These are phyloP conservation scores for Yamadazyma olivae DNA, from an alignment of 805 yeast species.

Conservation along the genomic window DNA sequence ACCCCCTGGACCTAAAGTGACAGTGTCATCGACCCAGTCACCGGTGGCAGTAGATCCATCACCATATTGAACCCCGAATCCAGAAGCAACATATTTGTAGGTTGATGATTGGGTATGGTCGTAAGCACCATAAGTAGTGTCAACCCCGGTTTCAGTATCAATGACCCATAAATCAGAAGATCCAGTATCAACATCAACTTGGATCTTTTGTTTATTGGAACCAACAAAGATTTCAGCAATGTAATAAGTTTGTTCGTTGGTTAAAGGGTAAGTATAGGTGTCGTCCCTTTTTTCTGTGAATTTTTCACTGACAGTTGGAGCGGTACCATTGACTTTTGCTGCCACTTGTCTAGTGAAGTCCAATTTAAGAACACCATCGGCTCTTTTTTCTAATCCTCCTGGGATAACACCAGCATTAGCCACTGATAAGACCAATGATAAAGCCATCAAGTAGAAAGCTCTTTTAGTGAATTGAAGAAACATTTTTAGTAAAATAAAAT, in stretches of 20 bases:
- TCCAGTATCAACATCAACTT: constrained; percentile 25
- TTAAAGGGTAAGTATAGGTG: constrained; percentile 3
- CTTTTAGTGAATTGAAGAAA: constrained; percentile 5
- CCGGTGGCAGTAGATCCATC: constrained; percentile 43
- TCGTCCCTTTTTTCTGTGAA: constrained; percentile 4
- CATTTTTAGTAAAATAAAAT: constrained; percentile 2
- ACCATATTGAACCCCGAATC: constrained; percentile 43
- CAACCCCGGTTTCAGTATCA: constrained; percentile 4
- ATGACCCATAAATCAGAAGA: constrained; percentile 29
- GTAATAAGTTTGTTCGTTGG: constrained; percentile 10
- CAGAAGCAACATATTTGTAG: constrained; percentile 25
- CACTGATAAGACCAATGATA: constrained; percentile 5
- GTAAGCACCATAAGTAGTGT: constrained; percentile 34
- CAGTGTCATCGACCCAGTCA: constrained; percentile 14
- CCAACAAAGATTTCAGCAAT: constrained; percentile 17
- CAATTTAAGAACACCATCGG: constrained; percentile 7
- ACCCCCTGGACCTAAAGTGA: constrained; percentile 6
- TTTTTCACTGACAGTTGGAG: neutral
- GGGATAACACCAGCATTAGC: constrained; percentile 7
- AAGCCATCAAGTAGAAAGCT: constrained; percentile 8
- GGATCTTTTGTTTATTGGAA: constrained; percentile 18
- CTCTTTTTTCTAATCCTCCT: constrained; percentile 10
- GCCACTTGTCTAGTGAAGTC: constrained; percentile 5
- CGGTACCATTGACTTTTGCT: neutral
- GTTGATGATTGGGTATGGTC: constrained; percentile 28